Percentiles rank a stretch among this genome's conserved stretches.
These are phyloP conservation scores for Leptomonas pyrrhocoris DNA, from an alignment of 208 protist species.

Conservation along the genomic window DNA sequence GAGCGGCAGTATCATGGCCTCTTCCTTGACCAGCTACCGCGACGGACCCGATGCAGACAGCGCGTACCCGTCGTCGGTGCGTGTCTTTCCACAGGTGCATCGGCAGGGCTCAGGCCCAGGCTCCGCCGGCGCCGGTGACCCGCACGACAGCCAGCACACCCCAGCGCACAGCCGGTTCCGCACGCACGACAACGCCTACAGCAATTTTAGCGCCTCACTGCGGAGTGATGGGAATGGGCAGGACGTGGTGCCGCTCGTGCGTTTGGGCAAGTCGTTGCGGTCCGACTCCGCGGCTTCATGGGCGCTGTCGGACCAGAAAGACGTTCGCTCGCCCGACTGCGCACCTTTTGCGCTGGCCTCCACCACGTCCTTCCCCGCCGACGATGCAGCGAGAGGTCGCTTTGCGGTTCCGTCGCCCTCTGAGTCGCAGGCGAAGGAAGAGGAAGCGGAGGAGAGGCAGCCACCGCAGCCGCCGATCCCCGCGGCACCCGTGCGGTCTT, in stretches of 20 bases:
- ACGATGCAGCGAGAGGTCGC: not conserved
- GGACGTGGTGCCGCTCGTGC: constrained; percentile 17
- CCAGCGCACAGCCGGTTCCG: not conserved
- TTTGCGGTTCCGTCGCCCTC: constrained; percentile 13
- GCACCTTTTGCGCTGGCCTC: not conserved
- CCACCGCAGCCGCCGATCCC: not conserved
- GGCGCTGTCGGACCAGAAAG: constrained; percentile 3
- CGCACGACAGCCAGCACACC: not conserved
- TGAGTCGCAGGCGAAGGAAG: not conserved
- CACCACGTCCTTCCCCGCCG: not conserved
- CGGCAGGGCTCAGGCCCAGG: not conserved
- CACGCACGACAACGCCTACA: not conserved
- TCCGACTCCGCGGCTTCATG: constrained; percentile 11
- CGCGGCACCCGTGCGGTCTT: not conserved
- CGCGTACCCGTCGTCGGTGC: not conserved
- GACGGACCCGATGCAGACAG: not conserved
- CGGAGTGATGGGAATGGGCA: constrained; percentile 3
- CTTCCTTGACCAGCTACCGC: constrained; percentile 6
- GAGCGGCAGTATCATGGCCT: not conserved
- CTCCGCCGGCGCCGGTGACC: not conserved
- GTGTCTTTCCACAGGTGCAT: not conserved
- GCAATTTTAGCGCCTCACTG: constrained; percentile 10
- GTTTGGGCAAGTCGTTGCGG: constrained; percentile 3
- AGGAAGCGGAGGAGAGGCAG: not conserved
- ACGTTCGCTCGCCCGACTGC: not conserved